These are phyloP conservation scores for Exophiala phaeomuriformis DNA, from an alignment of 2,329 filamentous ascomycete genomes.

Conservation along the genomic window DNA sequence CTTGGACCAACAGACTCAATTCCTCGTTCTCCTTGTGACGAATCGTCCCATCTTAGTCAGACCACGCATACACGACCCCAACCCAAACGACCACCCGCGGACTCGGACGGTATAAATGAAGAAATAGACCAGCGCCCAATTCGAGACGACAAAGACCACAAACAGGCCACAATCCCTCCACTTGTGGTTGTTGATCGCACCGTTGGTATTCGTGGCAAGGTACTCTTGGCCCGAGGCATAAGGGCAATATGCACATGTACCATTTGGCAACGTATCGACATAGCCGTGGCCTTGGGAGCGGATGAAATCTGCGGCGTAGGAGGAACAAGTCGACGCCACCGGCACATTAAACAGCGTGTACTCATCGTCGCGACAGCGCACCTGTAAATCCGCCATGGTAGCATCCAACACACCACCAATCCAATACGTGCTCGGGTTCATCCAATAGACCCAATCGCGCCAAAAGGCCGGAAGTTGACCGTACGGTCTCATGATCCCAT, in stretches of 20 bases:
- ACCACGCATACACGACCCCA: conserved; percentile 50
- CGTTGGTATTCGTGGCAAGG: conserved; percentile 51
- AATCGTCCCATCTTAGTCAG: conserved; percentile 38
- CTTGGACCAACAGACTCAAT: no score
- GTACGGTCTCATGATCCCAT: conserved; percentile 68
- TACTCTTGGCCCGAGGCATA: conserved; percentile 62
- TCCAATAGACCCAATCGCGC: conserved; percentile 46
- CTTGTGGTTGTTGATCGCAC: conserved; percentile 47
- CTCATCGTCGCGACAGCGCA: conserved; percentile 51
- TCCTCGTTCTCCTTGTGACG: background rate
- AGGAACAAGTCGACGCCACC: conserved; percentile 53
- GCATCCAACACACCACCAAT: conserved; percentile 62
- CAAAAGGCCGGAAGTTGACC: conserved; percentile 43
- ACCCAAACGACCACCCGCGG: conserved; percentile 62
- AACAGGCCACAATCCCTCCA: conserved; percentile 70
- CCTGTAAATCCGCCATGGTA: conserved; percentile 47
- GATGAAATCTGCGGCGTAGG: conserved; percentile 58
- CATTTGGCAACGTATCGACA: conserved; percentile 54
- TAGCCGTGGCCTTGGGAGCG: conserved; percentile 37
- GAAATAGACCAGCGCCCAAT: conserved; percentile 67
- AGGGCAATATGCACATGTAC: conserved; percentile 62
- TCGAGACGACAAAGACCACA: conserved; percentile 61
- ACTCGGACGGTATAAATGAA: conserved; percentile 69
- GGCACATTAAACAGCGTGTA: conserved; percentile 60
- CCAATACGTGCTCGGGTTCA: conserved; percentile 65